Evolutionary conservation across 2,329 filamentous ascomycete genomes (phyloP).

Genomic region (Colletotrichum tanaceti): DNA sequence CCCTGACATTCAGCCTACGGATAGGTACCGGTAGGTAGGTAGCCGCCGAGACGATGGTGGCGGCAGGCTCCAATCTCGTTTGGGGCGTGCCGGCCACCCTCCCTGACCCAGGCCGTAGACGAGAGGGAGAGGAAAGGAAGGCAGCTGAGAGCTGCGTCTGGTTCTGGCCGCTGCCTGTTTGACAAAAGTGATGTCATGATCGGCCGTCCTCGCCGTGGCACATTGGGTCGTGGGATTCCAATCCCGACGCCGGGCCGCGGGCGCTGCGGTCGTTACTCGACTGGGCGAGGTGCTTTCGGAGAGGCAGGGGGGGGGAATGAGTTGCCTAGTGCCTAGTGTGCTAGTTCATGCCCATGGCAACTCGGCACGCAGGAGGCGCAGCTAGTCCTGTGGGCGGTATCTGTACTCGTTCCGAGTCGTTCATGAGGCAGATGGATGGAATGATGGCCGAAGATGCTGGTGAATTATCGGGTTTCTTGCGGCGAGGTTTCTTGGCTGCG

Average conservation of each 20-base stretch:
- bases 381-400: not conserved
- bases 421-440: too few species aligned
- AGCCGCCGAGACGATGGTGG: conserved; percentile 1
- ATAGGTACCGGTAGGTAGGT: too few species aligned
- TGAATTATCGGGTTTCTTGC: too few species aligned
- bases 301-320: not conserved
- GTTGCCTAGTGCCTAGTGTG: too few species aligned
- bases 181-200: conserved; percentile 5
- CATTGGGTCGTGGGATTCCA: not conserved
- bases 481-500: too few species aligned
- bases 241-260: not conserved
- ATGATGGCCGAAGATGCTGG: too few species aligned
- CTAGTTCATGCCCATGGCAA: not conserved
- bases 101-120: too few species aligned
- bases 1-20: too few species aligned
- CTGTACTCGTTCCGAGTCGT: too few species aligned
- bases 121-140: not conserved
- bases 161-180: not conserved
- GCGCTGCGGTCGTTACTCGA: not conserved
- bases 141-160: not conserved
- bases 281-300: not conserved
- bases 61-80: too few species aligned
- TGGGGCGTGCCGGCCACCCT: not conserved
- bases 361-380: not conserved
- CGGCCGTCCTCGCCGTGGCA: not conserved